phyloP scores from a whole-genome alignment of 768 basidiomycete genomes.

The Rhodotorula sphaerocarpa region DNA sequence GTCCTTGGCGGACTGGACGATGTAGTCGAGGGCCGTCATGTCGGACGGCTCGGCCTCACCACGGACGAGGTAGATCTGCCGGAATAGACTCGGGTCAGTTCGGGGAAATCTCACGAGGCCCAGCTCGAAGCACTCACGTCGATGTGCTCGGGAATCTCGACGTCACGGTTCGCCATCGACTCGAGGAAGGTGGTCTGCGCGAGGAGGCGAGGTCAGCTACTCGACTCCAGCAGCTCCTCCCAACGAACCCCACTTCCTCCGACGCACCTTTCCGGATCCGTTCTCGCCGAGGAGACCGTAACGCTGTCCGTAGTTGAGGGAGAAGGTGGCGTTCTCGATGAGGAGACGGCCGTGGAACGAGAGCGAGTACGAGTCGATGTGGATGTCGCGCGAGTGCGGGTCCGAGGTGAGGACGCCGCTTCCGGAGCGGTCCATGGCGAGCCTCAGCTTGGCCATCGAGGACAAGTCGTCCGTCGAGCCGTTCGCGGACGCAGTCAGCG shows the following conservation, averaged over 20 bases:
- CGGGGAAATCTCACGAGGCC: too few species aligned
- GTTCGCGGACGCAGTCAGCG: slow-evolving; percentile 74
- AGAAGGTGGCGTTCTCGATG: slow-evolving; percentile 55
- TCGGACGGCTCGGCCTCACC: slow-evolving; percentile 95
- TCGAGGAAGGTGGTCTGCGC: slow-evolving; percentile 84
- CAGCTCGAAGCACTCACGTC: slow-evolving; percentile 48
- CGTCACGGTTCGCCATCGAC: slow-evolving; percentile 90
- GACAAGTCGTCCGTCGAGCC: slow-evolving; percentile 68
- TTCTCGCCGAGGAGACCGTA: slow-evolving; percentile 96
- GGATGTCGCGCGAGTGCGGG: slow-evolving; percentile 86
- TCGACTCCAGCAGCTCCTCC: background rate
- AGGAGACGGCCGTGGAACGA: slow-evolving; percentile 89
- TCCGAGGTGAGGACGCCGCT: slow-evolving; percentile 88
- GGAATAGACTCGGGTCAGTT: background rate
- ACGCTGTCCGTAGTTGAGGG: slow-evolving; percentile 80
- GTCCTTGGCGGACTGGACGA: slow-evolving; percentile 78
- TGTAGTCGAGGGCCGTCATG: slow-evolving; percentile 93
- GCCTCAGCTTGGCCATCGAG: slow-evolving; percentile 73
- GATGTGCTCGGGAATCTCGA: slow-evolving; percentile 86
- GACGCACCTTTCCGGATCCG: slow-evolving; percentile 93
- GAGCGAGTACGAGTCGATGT: slow-evolving; percentile 88
- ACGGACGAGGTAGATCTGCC: slow-evolving; percentile 78
- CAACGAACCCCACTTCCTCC: too few species aligned
- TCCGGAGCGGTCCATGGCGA: slow-evolving; percentile 79
- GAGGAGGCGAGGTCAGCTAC: background rate